Evolutionary conservation across 805 yeast species (phyloP).

Genomic region (Pichia cabralensis): DNA sequence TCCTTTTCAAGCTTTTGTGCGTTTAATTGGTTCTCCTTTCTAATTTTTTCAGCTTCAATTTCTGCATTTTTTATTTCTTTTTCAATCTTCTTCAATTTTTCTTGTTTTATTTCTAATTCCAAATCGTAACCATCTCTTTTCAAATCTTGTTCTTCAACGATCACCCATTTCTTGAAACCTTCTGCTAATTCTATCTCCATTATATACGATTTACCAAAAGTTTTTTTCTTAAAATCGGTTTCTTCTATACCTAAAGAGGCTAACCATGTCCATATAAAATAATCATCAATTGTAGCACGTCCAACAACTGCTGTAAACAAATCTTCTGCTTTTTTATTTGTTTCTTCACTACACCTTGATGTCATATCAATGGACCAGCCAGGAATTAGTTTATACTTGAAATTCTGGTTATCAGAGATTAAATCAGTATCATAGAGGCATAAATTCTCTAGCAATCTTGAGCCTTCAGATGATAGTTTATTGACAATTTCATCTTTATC

Average conservation of each 20-base stretch:
- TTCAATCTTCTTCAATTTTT: constrained; percentile 22
- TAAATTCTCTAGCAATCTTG: constrained; percentile 38
- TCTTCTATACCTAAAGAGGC: constrained; percentile 69
- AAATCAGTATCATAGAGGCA: constrained; percentile 27
- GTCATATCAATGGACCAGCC: constrained; percentile 30
- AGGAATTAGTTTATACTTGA: constrained; percentile 22
- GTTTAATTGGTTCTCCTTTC: constrained; percentile 4
- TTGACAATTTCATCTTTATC: constrained; percentile 44
- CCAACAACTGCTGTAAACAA: constrained; percentile 38
- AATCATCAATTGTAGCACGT: constrained; percentile 71
- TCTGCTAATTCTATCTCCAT: constrained; percentile 73
- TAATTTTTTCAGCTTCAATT: constrained; percentile 17
- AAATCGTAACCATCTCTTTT: constrained; percentile 27
- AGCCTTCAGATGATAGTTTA: constrained; percentile 65
- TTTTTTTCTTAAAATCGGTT: constrained; percentile 47
- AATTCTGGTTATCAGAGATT: constrained; percentile 29
- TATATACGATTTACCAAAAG: constrained; percentile 75
- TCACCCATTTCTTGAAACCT: constrained; percentile 67
- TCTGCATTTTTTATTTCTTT: constrained; percentile 21
- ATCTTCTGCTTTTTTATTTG: constrained; percentile 17
- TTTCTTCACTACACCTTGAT: constrained; percentile 7
- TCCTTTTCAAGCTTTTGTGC: constrained; percentile 4
- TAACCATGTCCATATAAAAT: constrained; percentile 88
- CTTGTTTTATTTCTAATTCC: constrained; percentile 26
- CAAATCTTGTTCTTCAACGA: constrained; percentile 58